Percentiles rank a stretch among this genome's conserved stretches.
These are phyloP conservation scores for Thuidium tamariscinum DNA, from an alignment of 225 moss, liverwort and hornwort species.

Conservation along the genomic window DNA sequence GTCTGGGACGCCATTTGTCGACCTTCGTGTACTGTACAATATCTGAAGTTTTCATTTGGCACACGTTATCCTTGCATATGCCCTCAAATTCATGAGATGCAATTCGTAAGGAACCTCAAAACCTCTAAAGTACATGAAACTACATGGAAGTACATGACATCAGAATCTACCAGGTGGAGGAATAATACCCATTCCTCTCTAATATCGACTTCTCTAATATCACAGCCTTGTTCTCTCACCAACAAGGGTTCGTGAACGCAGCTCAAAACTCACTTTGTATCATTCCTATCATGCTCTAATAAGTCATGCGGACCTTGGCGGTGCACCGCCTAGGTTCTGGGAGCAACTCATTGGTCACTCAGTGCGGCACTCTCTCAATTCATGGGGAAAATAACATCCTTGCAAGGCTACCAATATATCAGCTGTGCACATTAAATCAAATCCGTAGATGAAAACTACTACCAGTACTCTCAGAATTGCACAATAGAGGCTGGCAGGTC, in stretches of 20 bases:
- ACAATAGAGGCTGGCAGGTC: slow-evolving; percentile 4
- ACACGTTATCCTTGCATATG: background rate
- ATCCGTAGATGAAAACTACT: slow-evolving; percentile 14
- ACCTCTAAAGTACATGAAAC: background rate
- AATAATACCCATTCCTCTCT: background rate
- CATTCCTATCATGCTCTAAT: background rate
- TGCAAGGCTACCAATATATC: background rate
- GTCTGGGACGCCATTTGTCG: background rate
- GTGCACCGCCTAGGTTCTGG: background rate
- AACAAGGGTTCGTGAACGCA: too few relatives aligned
- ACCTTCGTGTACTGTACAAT: background rate
- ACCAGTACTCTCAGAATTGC: background rate
- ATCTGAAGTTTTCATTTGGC: background rate
- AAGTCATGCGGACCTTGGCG: background rate
- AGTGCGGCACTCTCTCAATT: background rate
- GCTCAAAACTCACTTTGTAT: background rate
- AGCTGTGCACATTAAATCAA: background rate
- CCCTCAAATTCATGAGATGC: background rate
- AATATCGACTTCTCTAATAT: background rate
- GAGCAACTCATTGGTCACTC: background rate
- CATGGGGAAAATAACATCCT: background rate
- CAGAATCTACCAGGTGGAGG: background rate
- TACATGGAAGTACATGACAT: background rate
- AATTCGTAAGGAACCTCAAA: background rate
- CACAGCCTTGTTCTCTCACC: background rate